Evolutionary conservation across 345 rosid genomes (phyloP), one percentile per base, ranked within the genome.

Genomic region (Chamaenerion angustifolium): DNA sequence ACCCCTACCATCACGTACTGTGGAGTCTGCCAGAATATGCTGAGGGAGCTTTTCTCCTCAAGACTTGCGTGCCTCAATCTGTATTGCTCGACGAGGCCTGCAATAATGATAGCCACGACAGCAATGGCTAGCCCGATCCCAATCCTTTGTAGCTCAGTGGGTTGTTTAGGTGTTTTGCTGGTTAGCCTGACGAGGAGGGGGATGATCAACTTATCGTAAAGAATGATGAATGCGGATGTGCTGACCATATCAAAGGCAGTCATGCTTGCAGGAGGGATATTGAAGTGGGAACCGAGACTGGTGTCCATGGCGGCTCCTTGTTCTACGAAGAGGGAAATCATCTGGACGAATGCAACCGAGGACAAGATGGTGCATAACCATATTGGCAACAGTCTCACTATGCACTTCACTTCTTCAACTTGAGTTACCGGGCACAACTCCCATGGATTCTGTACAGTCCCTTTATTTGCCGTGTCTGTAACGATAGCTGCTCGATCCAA

Each of bases 271-370:
- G 75, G 81, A 43, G 75, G 81, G 60, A 59, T 40, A 0, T 64
- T 62, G 27, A 71, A 64, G 16, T 35, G 54, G 1, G 59, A 62
- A 18, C 35, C 35, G 56, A 59, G 48, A 41, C 48, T 42, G 5
- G 54, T 51, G 59, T 62, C 46, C 73, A 59, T 64, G 52, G 77
- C 81, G n/a, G 75, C 64, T 2, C 75, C 67, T 57, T 72, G 77
- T 54, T 66, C 61, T n/a, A 66, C 65, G 19, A 71, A 66, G 46
- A 72, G 71, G 42, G 74, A 64, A 0, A 69, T 52, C 64, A 62
- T 57, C 41, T 67, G 68, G 11, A 67, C 11, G 54, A 58, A 69
- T 12, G 64, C 65, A 12, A 64, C 46, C 3, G 75, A 69, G 11
- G 72, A 56, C 35, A 66, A 4, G 40, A 64, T 16, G n/a, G 63